Evolutionary conservation across 306 rosid species (phyloP), one percentile per base, ranked within the genome.

Genomic region (Prunus armeniaca): DNA sequence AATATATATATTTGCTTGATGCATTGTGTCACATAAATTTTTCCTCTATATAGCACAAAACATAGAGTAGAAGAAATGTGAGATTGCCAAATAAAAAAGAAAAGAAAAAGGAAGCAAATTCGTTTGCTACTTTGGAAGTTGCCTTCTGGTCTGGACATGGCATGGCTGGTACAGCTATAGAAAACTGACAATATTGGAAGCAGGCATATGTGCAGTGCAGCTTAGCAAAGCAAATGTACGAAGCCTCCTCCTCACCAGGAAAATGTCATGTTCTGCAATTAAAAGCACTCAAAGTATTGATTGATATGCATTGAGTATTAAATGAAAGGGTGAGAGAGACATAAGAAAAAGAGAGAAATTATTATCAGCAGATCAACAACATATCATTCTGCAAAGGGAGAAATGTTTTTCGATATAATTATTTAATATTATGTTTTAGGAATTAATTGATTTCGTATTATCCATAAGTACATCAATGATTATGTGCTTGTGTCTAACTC

Each of bases 101-200:
- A 38, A 38, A 38, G 43, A 38, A 7, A 38, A 38, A 38, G 43
- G 9, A 38, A 38, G 43, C 9, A 38, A 38, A 38, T 38, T 38
- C 43, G 43, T 38, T 38, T 38, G 43, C 43, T 38, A 38, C 43
- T 6, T 38, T 38, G 43, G 43, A 38, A 38, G 43, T 38, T 38
- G 43, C 43, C 43, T 38, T 38, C 9, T 38, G 43, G 43, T 38
- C 9, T 38, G 43, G 43, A 38, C 12, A 10, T 56, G 38, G 67
- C 20, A 63, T 28, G 14, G 63, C 63, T 57, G 63, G 67, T 20
- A 30, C 27, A 11, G 76, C 38, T 14, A 57, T 4, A 34, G 47
- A 61, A 6, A 64, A 60, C 46, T 45, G 77, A 46, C 77, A 73
- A 73, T 9, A 45, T 25, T 51, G 69, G 69, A 73, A 73, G 58